Base-by-base conservation (phyloP, 2,329 filamentous ascomycete genomes). In the Exophiala sp. region DNA sequence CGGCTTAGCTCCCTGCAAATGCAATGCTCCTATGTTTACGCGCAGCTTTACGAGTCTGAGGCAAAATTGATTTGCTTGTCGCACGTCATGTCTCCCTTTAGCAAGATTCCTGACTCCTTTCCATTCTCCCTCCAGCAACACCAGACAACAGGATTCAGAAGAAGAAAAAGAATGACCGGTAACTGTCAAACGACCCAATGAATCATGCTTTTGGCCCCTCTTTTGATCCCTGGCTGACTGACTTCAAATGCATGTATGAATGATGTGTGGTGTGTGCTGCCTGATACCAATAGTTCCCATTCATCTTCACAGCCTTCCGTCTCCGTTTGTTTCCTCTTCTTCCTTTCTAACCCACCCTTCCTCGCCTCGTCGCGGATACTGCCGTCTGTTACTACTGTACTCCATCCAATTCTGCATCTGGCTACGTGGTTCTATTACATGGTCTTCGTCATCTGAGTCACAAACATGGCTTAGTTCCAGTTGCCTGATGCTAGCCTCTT, bases 401-500 rank as follows among this genome's bases (percentile, higher is more conserved):
- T 29, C 24, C 24, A 29, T 29, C 24, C 24, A 2, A 2, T 41
- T 14, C 33, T 35, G 11, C 33, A 38, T 35, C 33, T 42, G 32
- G 34, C 48, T 52, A 51, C 45, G 40, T 47, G 41, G 50, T 50
- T 21, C 24, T 42, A 18, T 21, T 42, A 6, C 40, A 47, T 29
- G 21, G 50, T 38, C 45, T 47, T 54, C 45, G 54, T 54, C 54
- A 52, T 56, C 47, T 53, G 48, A 52, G 51, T 50, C 57, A 60
- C 43, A 18, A 40, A 34, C 44, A 50, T 45, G 40, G 46, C 52
- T 58, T 54, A 55, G 51, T 49, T 50, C 44, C 44, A 54, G 55
- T 58, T 58, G 55, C 55, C 55, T 58, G 48, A 52, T 58, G 52
- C 52, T 58, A 58, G 52, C 32, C 46, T 49, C 48, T 48, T 41